Percentiles rank a stretch among this genome's conserved stretches.
These are phyloP conservation scores for Rhodosporidiobolus sp. DNA, from an alignment of 768 basidiomycete genomes.

Conservation along the genomic window DNA sequence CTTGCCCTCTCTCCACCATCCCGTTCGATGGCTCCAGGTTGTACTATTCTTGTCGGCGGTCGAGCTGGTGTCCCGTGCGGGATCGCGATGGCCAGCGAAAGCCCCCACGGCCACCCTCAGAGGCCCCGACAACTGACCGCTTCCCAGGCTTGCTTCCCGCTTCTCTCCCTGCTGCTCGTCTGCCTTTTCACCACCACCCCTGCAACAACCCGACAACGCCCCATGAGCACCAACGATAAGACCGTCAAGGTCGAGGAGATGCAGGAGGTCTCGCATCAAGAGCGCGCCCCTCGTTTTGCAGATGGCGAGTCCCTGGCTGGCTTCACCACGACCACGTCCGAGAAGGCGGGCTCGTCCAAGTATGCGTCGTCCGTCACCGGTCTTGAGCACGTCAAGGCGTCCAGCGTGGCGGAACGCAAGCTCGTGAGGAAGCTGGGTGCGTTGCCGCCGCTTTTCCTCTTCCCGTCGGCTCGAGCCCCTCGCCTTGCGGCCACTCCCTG, in stretches of 20 bases:
- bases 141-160: too few species aligned
- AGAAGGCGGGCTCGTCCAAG: conserved; percentile 33
- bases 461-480: too few species aligned
- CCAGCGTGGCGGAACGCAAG: conserved; percentile 14
- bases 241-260: conserved; percentile 3
- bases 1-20: too few species aligned
- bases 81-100: too few species aligned
- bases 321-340: conserved; percentile 21
- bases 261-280: conserved; percentile 9
- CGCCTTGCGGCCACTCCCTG: too few species aligned
- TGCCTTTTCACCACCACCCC: neutral
- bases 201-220: neutral
- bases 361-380: conserved; percentile 24
- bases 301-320: conserved; percentile 19
- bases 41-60: too few species aligned
- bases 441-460: neutral
- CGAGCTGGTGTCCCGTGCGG: too few species aligned
- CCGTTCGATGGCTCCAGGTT: too few species aligned
- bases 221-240: neutral
- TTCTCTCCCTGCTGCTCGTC: neutral
- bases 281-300: conserved; percentile 5
- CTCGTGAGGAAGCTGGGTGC: conserved; percentile 38
- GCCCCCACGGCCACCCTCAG: too few species aligned
- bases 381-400: conserved; percentile 14
- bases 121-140: too few species aligned